Evolutionary conservation across 148 eudicot genomes (phyloP).

Genomic region (Vaccinium macrocarpon): DNA sequence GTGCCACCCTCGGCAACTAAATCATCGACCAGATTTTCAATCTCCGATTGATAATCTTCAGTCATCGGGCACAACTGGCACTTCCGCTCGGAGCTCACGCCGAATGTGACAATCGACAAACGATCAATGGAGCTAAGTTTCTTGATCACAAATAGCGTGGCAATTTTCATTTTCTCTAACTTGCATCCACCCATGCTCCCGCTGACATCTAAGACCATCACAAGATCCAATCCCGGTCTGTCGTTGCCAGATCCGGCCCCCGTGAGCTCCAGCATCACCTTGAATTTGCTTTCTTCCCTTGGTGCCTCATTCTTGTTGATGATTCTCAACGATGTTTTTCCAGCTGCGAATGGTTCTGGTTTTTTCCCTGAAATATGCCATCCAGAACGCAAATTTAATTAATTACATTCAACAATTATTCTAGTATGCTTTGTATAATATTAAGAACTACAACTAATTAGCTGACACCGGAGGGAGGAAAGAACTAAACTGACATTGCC

Average conservation of each 20-base stretch:
- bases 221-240: neutral
- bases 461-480: too few species aligned
- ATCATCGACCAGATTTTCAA: neutral
- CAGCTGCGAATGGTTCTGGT: neutral
- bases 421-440: neutral
- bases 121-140: neutral
- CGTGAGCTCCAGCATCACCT: conserved; percentile 1
- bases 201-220: conserved; percentile 4
- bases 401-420: neutral
- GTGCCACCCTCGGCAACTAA: neutral
- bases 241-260: neutral
- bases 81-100: neutral
- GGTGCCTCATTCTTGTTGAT: neutral
- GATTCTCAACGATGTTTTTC: too few species aligned
- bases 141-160: neutral
- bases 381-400: neutral
- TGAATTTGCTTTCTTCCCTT: neutral
- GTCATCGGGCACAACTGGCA: neutral
- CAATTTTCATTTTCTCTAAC: neutral
- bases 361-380: neutral
- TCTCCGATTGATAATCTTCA: neutral
- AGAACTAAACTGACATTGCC: neutral
- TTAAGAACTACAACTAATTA: too few species aligned
- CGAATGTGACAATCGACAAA: neutral
- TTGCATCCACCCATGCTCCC: neutral